These are phyloP conservation scores for Colletotrichum higginsianum DNA, from an alignment of 2,329 filamentous ascomycete species.

Conservation along the genomic window DNA sequence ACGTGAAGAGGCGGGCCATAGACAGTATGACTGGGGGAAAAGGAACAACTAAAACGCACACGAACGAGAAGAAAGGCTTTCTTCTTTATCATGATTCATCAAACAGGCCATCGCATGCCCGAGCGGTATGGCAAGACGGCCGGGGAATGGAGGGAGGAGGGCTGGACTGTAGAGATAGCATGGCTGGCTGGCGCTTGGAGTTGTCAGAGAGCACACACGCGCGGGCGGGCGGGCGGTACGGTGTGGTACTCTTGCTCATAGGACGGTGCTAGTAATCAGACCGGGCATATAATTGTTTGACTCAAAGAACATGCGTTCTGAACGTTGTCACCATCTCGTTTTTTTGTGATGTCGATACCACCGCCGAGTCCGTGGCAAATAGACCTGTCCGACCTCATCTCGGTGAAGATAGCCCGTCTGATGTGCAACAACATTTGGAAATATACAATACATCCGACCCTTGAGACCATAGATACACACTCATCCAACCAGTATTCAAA, in stretches of 20 bases:
- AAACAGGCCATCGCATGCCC: no score
- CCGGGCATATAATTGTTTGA: not conserved
- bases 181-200: conserved; percentile 27
- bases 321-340: not conserved
- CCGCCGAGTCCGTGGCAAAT: not conserved
- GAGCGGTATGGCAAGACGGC: no score
- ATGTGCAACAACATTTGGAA: not conserved
- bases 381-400: not conserved
- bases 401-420: not conserved
- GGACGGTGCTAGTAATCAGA: conserved; percentile 8
- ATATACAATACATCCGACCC: no score
- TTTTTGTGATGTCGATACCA: not conserved
- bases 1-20: not conserved
- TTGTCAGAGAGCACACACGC: not conserved
- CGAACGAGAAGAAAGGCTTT: not conserved
- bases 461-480: not conserved
- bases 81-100: no score
- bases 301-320: not conserved
- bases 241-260: not conserved
- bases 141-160: not conserved
- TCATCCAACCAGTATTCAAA: not conserved
- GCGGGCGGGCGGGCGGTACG: not conserved
- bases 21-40: not conserved
- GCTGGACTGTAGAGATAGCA: conserved; percentile 27
- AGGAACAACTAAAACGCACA: conserved; percentile 9